A percentile compares a stretch with the other conserved stretches of the same genome.
phyloP scores from a whole-genome alignment of 495 filamentous ascomycete genomes.

The Aspergillus nanangensis region DNA sequence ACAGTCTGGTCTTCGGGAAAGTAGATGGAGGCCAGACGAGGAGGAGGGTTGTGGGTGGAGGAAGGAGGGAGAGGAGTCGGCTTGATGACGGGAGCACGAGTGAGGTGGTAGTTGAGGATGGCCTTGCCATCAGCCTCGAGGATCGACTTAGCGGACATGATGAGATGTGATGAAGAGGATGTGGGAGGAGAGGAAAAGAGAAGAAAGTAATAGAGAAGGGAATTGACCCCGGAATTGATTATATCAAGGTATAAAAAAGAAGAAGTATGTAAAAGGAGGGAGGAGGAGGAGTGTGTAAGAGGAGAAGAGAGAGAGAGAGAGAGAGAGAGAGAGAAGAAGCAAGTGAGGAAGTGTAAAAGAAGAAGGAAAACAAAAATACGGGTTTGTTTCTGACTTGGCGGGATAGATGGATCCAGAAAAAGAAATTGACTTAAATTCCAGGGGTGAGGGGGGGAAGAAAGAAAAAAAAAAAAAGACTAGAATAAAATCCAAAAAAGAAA shows the following conservation, averaged over 20 bases:
- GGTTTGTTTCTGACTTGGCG: slow-evolving; percentile 3
- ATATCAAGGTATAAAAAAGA: neutral
- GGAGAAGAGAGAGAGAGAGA: slow-evolving; percentile 10
- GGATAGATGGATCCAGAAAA: neutral
- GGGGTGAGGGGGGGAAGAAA: slow-evolving; percentile 5
- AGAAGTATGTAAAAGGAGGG: neutral
- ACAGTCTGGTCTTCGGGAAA: slow-evolving; percentile 86
- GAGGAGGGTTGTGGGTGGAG: slow-evolving; percentile 83
- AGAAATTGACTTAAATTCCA: neutral
- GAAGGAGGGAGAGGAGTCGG: slow-evolving; percentile 85
- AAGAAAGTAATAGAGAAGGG: slow-evolving; percentile 6
- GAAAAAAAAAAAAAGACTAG: slow-evolving; percentile 2
- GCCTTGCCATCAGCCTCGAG: slow-evolving; percentile 99
- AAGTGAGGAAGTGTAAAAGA: slow-evolving; percentile 8
- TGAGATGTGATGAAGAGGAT: slow-evolving; percentile 17
- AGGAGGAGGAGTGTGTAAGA: neutral
- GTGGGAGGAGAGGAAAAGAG: slow-evolving; percentile 9
- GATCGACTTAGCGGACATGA: slow-evolving; percentile 98
- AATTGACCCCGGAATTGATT: neutral
- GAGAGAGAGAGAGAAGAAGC: slow-evolving; percentile 18
- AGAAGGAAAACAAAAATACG: slow-evolving; percentile 5
- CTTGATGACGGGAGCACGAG: slow-evolving; percentile 95
- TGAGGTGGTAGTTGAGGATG: slow-evolving; percentile 99
- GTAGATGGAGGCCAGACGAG: slow-evolving; percentile 85
- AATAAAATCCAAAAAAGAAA: slow-evolving; percentile 3